Percentiles rank a stretch among this genome's conserved stretches.
Evolutionary conservation across 2,329 filamentous ascomycete species (phyloP).

Genomic region (Trichothecium roseum): DNA sequence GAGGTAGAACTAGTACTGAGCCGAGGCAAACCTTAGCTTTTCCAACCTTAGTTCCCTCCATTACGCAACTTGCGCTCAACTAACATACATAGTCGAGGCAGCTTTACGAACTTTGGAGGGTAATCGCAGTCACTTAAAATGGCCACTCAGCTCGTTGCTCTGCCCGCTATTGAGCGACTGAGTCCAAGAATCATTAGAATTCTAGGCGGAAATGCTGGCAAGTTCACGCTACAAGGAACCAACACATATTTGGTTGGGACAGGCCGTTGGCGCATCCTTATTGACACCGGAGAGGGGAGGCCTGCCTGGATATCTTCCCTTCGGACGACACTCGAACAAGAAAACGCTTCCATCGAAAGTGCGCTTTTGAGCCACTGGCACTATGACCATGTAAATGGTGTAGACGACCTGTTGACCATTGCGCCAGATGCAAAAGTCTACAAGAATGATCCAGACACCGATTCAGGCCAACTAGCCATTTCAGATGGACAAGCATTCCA

Average conservation of each 20-base stretch:
- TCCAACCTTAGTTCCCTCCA: background rate
- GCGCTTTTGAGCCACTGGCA: slow-evolving; percentile 90
- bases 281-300: slow-evolving; percentile 83
- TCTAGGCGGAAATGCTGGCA: slow-evolving; percentile 82
- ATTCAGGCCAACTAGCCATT: slow-evolving; percentile 31
- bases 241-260: slow-evolving; percentile 91
- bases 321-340: slow-evolving; percentile 50
- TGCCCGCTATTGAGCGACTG: slow-evolving; percentile 68
- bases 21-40: no score
- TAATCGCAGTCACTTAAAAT: slow-evolving; percentile 30
- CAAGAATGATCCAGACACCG: slow-evolving; percentile 49
- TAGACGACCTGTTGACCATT: slow-evolving; percentile 54
- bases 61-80: no score
- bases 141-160: slow-evolving; percentile 48
- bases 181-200: slow-evolving; percentile 73
- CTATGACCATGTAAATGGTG: slow-evolving; percentile 70
- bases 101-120: no score
- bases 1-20: no score
- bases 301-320: slow-evolving; percentile 63
- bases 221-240: slow-evolving; percentile 67
- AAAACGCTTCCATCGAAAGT: slow-evolving; percentile 57
- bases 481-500: slow-evolving; percentile 42
- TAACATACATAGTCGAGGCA: no score
- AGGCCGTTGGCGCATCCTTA: slow-evolving; percentile 61
- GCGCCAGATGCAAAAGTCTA: slow-evolving; percentile 55